Evolutionary conservation across 441 rosid genomes (phyloP).

Genomic region (Brassica hybrid): DNA sequence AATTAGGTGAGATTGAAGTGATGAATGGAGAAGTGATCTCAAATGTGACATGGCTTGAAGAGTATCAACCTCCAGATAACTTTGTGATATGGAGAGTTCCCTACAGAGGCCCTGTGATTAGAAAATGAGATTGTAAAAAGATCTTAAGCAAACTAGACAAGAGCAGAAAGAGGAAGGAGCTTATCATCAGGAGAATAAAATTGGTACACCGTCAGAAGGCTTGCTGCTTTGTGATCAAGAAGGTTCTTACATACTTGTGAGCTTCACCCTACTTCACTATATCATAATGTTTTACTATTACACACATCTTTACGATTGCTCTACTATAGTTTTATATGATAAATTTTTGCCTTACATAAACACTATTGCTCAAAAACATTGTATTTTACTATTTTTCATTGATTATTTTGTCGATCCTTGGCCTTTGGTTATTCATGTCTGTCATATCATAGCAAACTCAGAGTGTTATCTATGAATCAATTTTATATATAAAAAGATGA

Average conservation of each 20-base stretch:
- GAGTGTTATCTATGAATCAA: too few relatives aligned
- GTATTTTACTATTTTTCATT: conserved; percentile 8
- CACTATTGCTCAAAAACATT: conserved; percentile 16
- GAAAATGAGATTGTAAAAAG: conserved; percentile 48
- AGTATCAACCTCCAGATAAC: conserved; percentile 75
- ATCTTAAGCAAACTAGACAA: conserved; percentile 14
- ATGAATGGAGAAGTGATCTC: conserved; percentile 57
- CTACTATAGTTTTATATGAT: conserved; percentile 5
- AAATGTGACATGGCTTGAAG: conserved; percentile 70
- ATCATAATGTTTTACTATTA: conserved; percentile 30
- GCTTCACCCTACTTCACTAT: conserved; percentile 11
- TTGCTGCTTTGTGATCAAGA: conserved; percentile 22
- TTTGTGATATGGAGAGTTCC: conserved; percentile 72
- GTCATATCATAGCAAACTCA: background rate
- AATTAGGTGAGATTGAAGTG: conserved; percentile 61
- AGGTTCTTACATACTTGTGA: conserved; percentile 31
- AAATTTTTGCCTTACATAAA: background rate
- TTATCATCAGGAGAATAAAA: conserved; percentile 21
- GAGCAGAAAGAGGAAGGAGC: conserved; percentile 1
- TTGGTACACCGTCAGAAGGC: conserved; percentile 18
- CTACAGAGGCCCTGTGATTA: too few relatives aligned
- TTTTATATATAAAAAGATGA: too few relatives aligned
- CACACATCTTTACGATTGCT: conserved; percentile 18
- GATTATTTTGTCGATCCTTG: background rate
- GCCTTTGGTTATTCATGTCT: background rate